Conservation (phyloP, 352 stramenopile genomes). For the Phytophthora tubulina region DNA sequence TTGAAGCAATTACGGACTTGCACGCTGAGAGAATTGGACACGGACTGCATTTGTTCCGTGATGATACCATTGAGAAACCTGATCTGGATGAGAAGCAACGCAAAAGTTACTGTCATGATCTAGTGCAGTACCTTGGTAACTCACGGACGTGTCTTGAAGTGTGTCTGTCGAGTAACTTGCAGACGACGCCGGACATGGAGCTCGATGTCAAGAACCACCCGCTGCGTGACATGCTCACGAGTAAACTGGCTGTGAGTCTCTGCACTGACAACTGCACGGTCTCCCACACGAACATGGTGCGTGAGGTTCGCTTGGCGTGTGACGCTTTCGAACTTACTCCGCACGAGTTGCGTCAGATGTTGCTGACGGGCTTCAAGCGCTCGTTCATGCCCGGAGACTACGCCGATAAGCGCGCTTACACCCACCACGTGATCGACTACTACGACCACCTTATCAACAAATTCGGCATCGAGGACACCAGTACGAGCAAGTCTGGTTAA, state of each 20-base stretch:
- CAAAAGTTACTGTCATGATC: conserved; percentile 77
- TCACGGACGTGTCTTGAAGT: conserved; percentile 87
- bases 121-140: conserved; percentile 88
- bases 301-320: conserved; percentile 82
- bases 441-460: conserved; percentile 82
- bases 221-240: conserved; percentile 83
- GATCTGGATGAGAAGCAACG: conserved; percentile 53
- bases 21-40: conserved; percentile 90
- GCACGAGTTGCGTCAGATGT: conserved; percentile 74
- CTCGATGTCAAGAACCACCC: conserved; percentile 79
- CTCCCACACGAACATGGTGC: conserved; percentile 87
- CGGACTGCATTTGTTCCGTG: conserved; percentile 84
- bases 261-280: conserved; percentile 92
- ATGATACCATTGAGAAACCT: conserved; percentile 75
- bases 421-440: conserved; percentile 87
- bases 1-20: conserved; percentile 87
- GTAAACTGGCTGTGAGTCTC: conserved; percentile 83
- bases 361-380: conserved; percentile 89
- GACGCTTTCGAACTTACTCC: conserved; percentile 83
- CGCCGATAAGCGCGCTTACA: conserved; percentile 81
- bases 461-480: conserved; percentile 67
- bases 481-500: conserved; percentile 43
- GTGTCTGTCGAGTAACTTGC: conserved; percentile 89
- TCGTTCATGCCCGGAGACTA: conserved; percentile 89
- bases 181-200: conserved; percentile 84